These are phyloP conservation scores for Hypoxylon perforatum DNA, from an alignment of 495 filamentous ascomycete genomes.

Conservation along the genomic window DNA sequence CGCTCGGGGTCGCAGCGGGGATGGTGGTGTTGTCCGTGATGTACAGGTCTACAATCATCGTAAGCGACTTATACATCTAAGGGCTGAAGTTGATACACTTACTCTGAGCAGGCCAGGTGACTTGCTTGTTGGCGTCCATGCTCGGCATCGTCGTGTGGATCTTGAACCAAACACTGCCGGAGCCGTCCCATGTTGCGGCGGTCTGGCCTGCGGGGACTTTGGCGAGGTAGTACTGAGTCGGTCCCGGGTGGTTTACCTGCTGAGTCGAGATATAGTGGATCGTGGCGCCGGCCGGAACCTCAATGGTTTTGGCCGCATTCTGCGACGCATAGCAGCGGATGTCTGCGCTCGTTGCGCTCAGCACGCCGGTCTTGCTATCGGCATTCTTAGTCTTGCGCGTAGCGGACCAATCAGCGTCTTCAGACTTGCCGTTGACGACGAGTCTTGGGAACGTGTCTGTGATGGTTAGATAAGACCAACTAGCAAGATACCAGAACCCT, in stretches of 20 bases:
- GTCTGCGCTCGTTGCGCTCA: conserved; percentile 52
- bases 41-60: conserved; percentile 46
- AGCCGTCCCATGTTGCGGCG: conserved; percentile 60
- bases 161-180: conserved; percentile 63
- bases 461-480: neutral
- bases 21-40: conserved; percentile 57
- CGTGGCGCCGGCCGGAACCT: conserved; percentile 55
- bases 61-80: neutral
- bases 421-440: conserved; percentile 52
- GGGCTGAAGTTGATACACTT: conserved; percentile 9
- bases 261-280: conserved; percentile 59
- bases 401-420: conserved; percentile 55
- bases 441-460: conserved; percentile 55
- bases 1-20: conserved; percentile 54
- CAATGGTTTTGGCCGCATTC: conserved; percentile 50
- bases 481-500: neutral
- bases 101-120: conserved; percentile 55
- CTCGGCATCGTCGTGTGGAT: conserved; percentile 57
- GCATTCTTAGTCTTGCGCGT: conserved; percentile 56
- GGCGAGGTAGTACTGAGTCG: conserved; percentile 60
- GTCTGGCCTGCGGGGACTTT: conserved; percentile 56
- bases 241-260: conserved; percentile 60
- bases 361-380: conserved; percentile 53
- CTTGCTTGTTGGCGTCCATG: conserved; percentile 52
- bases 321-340: conserved; percentile 60